These are phyloP conservation scores for Lecanicillium sp. DNA, from an alignment of 2,329 filamentous ascomycete genomes.

Conservation along the genomic window DNA sequence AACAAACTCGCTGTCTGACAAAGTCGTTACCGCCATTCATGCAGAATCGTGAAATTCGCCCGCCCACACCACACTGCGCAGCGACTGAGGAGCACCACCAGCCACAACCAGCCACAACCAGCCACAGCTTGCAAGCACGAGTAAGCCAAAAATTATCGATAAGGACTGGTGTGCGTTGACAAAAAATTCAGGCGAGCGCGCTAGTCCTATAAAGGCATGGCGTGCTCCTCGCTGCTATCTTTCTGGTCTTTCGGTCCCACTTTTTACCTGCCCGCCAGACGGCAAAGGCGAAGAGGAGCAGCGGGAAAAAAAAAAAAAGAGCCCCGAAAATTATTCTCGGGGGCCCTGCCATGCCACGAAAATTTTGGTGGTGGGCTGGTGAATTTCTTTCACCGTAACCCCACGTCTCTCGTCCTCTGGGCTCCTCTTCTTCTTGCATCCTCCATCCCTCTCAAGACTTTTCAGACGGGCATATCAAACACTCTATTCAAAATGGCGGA, in stretches of 20 bases:
- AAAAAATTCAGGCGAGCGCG: conserved; percentile 25
- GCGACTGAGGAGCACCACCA: no score
- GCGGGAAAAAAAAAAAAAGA: conserved; percentile 30
- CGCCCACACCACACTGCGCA: no score
- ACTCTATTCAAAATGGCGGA: conserved; percentile 69
- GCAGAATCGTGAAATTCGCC: not conserved
- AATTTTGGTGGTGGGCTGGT: conserved; percentile 26
- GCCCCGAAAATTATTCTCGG: conserved; percentile 27
- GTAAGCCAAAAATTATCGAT: conserved; percentile 9
- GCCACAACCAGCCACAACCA: no score
- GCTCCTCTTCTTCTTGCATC: conserved; percentile 20
- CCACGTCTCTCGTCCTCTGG: conserved; percentile 25
- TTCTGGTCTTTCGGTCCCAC: not conserved
- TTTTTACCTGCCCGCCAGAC: not conserved
- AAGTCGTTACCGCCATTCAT: not conserved
- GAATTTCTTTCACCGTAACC: conserved; percentile 34
- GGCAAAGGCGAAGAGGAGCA: conserved; percentile 10
- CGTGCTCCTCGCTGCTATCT: not conserved
- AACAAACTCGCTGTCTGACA: not conserved
- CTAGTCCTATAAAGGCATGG: conserved; percentile 20
- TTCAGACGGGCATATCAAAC: conserved; percentile 18
- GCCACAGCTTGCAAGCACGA: not conserved
- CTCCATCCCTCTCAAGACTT: conserved; percentile 23
- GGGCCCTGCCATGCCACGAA: conserved; percentile 20
- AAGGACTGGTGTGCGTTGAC: not conserved